Conservation (phyloP, 1,139 yeast genomes). For the Geotrichum reessii region DNA sequence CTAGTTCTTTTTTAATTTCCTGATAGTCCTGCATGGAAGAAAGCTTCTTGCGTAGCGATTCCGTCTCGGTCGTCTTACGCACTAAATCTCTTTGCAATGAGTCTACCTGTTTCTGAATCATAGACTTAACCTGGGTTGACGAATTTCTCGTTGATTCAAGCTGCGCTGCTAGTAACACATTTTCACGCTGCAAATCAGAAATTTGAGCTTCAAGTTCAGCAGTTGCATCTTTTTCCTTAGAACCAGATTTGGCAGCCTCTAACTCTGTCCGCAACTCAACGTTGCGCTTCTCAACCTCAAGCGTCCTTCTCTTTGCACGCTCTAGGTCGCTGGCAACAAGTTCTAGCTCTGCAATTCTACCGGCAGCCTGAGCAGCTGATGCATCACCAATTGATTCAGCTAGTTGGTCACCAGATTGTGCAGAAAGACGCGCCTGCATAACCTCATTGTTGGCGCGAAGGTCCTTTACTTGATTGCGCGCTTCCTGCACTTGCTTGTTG, state of each 20-base stretch:
- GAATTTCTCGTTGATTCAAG: slow-evolving; percentile 40
- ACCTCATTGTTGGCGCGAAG: slow-evolving; percentile 28
- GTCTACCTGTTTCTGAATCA: slow-evolving; percentile 36
- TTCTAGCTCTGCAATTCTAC: slow-evolving; percentile 51
- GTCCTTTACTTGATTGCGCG: slow-evolving; percentile 32
- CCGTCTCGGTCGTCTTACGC: slow-evolving; percentile 48
- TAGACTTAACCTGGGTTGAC: slow-evolving; percentile 12
- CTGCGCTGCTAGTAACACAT: slow-evolving; percentile 54
- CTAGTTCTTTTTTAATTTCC: slow-evolving; percentile 68
- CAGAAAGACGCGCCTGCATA: slow-evolving; percentile 29
- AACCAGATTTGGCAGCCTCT: slow-evolving; percentile 47
- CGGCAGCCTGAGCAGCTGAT: slow-evolving; percentile 25
- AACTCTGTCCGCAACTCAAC: slow-evolving; percentile 65
- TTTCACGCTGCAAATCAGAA: slow-evolving; percentile 45
- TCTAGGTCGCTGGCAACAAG: slow-evolving; percentile 71
- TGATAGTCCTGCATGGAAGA: slow-evolving; percentile 77
- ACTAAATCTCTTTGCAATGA: slow-evolving; percentile 44
- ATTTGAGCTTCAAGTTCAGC: slow-evolving; percentile 30
- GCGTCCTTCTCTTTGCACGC: slow-evolving; percentile 57
- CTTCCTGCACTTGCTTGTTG: slow-evolving; percentile 41
- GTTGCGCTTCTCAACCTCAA: slow-evolving; percentile 72
- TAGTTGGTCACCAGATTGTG: slow-evolving; percentile 25
- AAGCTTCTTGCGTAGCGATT: slow-evolving; percentile 48
- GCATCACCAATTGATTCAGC: slow-evolving; percentile 21
- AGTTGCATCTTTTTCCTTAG: slow-evolving; percentile 46